A percentile compares a stretch with the other conserved stretches of the same genome.
phyloP scores from a whole-genome alignment of 1,139 yeast species.

The Kurtzmaniella quercitrusa region DNA sequence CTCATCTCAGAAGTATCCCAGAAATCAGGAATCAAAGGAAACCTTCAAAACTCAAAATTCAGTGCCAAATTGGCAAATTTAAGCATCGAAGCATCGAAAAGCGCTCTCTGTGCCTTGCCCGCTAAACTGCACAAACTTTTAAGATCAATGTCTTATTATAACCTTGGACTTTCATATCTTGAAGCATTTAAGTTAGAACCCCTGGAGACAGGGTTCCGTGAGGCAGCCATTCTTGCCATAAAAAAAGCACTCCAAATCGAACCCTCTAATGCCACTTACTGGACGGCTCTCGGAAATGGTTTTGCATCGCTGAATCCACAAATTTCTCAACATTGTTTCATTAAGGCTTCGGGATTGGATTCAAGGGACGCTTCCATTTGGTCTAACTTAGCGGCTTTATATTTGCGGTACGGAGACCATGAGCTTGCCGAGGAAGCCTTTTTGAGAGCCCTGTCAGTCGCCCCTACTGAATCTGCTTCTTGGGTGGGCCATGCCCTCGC shows the following conservation, averaged over 20 bases:
- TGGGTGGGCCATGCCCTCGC: slow-evolving; percentile 88
- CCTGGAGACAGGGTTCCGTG: slow-evolving; percentile 23
- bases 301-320: slow-evolving; percentile 55
- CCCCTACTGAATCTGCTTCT: slow-evolving; percentile 72
- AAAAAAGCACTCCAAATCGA: slow-evolving; percentile 71
- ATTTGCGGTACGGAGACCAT: slow-evolving; percentile 62
- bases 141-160: slow-evolving; percentile 59
- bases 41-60: background rate
- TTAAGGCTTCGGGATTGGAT: slow-evolving; percentile 71
- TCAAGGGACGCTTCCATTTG: slow-evolving; percentile 68
- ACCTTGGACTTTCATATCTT: slow-evolving; percentile 65
- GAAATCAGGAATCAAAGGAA: slow-evolving; percentile 4
- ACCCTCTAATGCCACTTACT: slow-evolving; percentile 61
- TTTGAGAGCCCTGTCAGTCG: slow-evolving; percentile 69
- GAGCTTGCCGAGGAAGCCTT: slow-evolving; percentile 74
- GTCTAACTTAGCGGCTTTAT: slow-evolving; percentile 79
- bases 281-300: slow-evolving; percentile 83
- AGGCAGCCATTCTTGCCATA: slow-evolving; percentile 50
- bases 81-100: slow-evolving; percentile 25
- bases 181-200: slow-evolving; percentile 40
- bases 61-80: slow-evolving; percentile 18
- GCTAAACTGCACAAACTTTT: slow-evolving; percentile 41
- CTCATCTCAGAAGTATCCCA: slow-evolving; percentile 6
- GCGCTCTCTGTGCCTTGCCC: slow-evolving; percentile 27
- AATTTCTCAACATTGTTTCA: slow-evolving; percentile 88